Conservation (phyloP, 2,329 filamentous ascomycete genomes). For the Diplocarpon mali region DNA sequence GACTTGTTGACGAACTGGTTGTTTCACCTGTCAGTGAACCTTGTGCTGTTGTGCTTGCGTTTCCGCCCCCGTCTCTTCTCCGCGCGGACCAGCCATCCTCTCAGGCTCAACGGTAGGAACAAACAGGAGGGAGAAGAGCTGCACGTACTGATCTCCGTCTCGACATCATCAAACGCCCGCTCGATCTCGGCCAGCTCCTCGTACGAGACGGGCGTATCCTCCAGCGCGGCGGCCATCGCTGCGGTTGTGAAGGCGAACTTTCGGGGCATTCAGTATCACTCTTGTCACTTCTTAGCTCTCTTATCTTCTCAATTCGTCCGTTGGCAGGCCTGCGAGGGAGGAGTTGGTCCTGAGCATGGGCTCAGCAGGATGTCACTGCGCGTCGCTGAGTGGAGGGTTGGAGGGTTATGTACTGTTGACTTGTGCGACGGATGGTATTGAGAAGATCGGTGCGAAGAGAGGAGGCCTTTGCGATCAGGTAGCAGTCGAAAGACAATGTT, state of each 20-base stretch:
- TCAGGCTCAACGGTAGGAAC: too few species aligned
- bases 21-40: too few species aligned
- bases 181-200: slow-evolving; percentile 73
- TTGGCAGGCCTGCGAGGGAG: too few species aligned
- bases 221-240: slow-evolving; percentile 28
- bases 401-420: neutral
- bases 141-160: slow-evolving; percentile 64
- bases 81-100: too few species aligned
- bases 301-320: too few species aligned
- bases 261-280: slow-evolving; percentile 16
- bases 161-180: slow-evolving; percentile 71
- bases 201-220: slow-evolving; percentile 45
- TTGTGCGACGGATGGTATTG: neutral
- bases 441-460: neutral
- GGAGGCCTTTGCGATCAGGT: too few species aligned
- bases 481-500: too few species aligned
- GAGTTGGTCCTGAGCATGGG: neutral
- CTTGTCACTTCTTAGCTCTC: neutral
- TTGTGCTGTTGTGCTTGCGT: too few species aligned
- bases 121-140: neutral
- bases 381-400: neutral
- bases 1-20: slow-evolving; percentile 61
- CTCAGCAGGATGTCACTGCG: slow-evolving; percentile 3
- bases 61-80: too few species aligned
- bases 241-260: slow-evolving; percentile 23